phyloP scores from a whole-genome alignment of 768 basidiomycete genomes.

The Tremella fuciformis region DNA sequence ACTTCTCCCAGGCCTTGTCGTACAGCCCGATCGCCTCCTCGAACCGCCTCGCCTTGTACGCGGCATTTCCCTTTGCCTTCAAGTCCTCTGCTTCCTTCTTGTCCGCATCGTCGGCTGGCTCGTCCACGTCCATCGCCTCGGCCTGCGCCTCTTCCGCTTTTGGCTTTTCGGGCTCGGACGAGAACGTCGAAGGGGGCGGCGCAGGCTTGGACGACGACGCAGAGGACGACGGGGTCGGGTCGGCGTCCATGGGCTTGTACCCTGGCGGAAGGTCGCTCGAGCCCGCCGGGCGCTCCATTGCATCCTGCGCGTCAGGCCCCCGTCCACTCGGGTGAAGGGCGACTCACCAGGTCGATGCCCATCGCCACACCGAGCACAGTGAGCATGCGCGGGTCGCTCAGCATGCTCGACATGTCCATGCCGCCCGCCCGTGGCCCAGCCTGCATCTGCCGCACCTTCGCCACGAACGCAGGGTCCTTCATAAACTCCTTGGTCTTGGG shows the following conservation, averaged over 20 bases:
- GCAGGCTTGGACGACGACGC: slow-evolving; percentile 50
- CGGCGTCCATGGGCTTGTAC: slow-evolving; percentile 33
- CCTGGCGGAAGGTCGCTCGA: slow-evolving; percentile 74
- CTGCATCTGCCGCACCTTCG: slow-evolving; percentile 57
- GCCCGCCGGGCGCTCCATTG: slow-evolving; percentile 76
- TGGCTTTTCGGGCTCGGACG: slow-evolving; percentile 18
- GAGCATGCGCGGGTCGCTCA: slow-evolving; percentile 83
- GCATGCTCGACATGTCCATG: slow-evolving; percentile 54
- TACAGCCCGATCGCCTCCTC: slow-evolving; percentile 71
- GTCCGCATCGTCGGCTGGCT: slow-evolving; percentile 66
- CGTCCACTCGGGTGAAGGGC: slow-evolving; percentile 61
- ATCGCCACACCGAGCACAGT: slow-evolving; percentile 81
- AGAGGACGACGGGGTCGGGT: slow-evolving; percentile 20
- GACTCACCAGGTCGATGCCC: slow-evolving; percentile 73
- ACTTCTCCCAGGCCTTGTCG: slow-evolving; percentile 84
- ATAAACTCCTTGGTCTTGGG: slow-evolving; percentile 81
- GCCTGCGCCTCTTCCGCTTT: slow-evolving; percentile 40
- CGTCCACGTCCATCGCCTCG: slow-evolving; percentile 62
- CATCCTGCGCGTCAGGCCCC: slow-evolving; percentile 55
- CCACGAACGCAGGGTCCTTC: slow-evolving; percentile 75
- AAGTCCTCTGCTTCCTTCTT: slow-evolving; percentile 75
- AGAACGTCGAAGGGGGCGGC: slow-evolving; percentile 31
- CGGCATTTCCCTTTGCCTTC: slow-evolving; percentile 72
- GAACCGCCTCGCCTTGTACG: slow-evolving; percentile 84
- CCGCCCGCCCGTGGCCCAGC: slow-evolving; percentile 25